These are phyloP conservation scores for Phyllosticta paracitricarpa DNA, from an alignment of 2,329 filamentous ascomycete genomes.

Conservation along the genomic window DNA sequence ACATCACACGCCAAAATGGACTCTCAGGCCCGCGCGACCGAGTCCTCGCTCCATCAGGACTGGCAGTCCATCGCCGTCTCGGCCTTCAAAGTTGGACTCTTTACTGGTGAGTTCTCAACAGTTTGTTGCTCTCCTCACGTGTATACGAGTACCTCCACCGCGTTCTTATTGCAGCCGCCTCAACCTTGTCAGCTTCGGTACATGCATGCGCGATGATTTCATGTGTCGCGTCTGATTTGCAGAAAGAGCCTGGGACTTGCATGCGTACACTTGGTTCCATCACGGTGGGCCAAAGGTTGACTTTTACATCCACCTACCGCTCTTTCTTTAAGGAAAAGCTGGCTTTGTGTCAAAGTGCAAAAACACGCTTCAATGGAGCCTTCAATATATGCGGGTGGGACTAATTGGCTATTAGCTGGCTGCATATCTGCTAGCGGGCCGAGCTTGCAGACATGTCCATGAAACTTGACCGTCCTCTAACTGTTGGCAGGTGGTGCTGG, in stretches of 20 bases:
- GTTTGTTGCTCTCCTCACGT: background rate
- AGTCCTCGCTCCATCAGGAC: background rate
- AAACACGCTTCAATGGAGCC: background rate
- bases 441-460: background rate
- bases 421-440: background rate
- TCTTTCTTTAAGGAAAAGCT: background rate
- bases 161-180: slow-evolving; percentile 3
- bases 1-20: background rate
- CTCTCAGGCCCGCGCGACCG: background rate
- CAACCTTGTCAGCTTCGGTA: background rate
- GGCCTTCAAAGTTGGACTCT: slow-evolving; percentile 7
- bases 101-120: slow-evolving; percentile 7
- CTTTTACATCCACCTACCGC: background rate
- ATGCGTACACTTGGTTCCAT: background rate
- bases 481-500: slow-evolving; percentile 33
- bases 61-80: background rate
- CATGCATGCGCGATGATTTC: background rate
- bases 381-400: background rate
- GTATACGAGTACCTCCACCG: background rate
- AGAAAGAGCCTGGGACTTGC: background rate
- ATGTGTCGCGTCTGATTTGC: background rate
- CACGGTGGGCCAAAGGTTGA: background rate
- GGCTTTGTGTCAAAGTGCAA: background rate
- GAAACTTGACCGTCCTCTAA: background rate
- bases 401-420: background rate